Evolutionary conservation across 73 alveolate genomes (phyloP), one percentile per base, ranked within the genome.

Genomic region (Paramecium pentaurelia): DNA sequence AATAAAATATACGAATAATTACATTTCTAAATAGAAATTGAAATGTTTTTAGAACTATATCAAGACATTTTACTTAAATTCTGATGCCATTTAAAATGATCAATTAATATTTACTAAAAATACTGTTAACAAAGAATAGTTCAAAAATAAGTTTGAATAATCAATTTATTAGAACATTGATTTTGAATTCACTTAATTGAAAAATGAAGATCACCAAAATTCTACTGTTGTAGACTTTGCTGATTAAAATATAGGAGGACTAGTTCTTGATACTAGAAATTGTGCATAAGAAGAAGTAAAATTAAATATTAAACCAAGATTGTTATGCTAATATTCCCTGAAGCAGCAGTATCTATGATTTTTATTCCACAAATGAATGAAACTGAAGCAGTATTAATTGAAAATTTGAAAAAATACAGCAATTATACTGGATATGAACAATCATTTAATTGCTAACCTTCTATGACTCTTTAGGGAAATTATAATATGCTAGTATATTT

Each of bases 171-270:
- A 60, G 18, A 10, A 20, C 0, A 60, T 60, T 60, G 40, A 60
- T 60, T 27, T 60, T 60, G 77, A 27, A 27, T 60, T 60, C 25
- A 60, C 44, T 30, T 27, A 18, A 11, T 7, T 7, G n/a, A 42
- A 38, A 75, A 84, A 25, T 27, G 95, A 90, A 49, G 86, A 47
- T 36, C 34, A 70, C 28, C 1, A 73, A 18, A 83, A 80, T 18
- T 71, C 54, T 70, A 27, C 77, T 5, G 70, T 94, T 44, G 95
- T 95, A 44, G 99, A 98, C 77, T 98, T 98, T 92, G 99, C 99
- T 42, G 97, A 98, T 93, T 59, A 92, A 80, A 97, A 93, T 91
- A 96, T 98, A 10, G 99, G 99, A 27, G 99, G 99, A 38, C 99
- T 99, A n/a, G 97, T 95, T 22, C 90, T 97, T 54, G 88, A 75